Percentiles rank a stretch among this genome's conserved stretches.
phyloP scores from a whole-genome alignment of 495 filamentous ascomycete genomes.

The Aspergillus coremiiformis region DNA sequence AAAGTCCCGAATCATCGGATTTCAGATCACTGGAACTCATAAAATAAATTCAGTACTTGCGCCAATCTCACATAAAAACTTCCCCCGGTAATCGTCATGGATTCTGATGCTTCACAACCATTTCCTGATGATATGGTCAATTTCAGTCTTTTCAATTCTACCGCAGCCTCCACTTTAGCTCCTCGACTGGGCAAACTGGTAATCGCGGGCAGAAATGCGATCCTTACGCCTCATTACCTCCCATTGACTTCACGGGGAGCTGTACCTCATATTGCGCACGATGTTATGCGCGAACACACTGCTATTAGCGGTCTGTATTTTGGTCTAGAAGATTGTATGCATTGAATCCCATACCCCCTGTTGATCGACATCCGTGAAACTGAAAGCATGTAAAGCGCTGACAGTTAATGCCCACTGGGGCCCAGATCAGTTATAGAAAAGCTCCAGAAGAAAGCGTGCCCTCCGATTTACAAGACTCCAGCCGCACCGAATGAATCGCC shows the following conservation, averaged over 20 bases:
- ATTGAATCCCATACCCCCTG: background rate
- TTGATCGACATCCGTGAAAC: background rate
- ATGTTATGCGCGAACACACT: slow-evolving; percentile 62
- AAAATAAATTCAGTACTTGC: no score
- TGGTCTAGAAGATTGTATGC: slow-evolving; percentile 87
- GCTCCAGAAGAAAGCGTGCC: slow-evolving; percentile 37
- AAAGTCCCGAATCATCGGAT: background rate
- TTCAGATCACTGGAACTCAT: no score
- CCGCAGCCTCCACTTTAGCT: slow-evolving; percentile 23
- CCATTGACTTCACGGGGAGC: slow-evolving; percentile 72
- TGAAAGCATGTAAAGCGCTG: slow-evolving; percentile 10
- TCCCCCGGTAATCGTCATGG: slow-evolving; percentile 22
- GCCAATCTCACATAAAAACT: background rate
- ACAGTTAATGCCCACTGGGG: slow-evolving; percentile 28
- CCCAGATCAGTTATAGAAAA: slow-evolving; percentile 67
- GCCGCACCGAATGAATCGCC: slow-evolving; percentile 38
- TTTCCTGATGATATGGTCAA: slow-evolving; percentile 20
- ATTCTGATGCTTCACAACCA: slow-evolving; percentile 10
- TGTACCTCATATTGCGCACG: slow-evolving; percentile 81
- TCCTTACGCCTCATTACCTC: slow-evolving; percentile 78
- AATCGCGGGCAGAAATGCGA: slow-evolving; percentile 48
- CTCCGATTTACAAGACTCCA: slow-evolving; percentile 45
- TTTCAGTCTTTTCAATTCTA: slow-evolving; percentile 25
- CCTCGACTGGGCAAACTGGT: slow-evolving; percentile 58
- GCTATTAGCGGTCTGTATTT: slow-evolving; percentile 64